Evolutionary conservation across 768 basidiomycete genomes (phyloP).

Genomic region (Boletus rufocinnamomeus): DNA sequence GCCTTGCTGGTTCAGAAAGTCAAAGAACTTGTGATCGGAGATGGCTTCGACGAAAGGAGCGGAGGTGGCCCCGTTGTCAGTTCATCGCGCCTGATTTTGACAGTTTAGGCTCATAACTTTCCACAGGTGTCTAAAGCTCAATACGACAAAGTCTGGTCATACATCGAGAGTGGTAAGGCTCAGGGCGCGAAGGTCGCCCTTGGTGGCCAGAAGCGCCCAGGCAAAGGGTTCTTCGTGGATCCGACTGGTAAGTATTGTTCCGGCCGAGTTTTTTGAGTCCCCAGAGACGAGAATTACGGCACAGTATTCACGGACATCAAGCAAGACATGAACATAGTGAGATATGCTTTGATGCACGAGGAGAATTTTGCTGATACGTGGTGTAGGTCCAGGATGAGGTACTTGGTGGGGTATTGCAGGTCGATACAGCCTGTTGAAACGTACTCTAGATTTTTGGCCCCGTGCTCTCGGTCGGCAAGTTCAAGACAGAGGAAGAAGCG

Average conservation of each 20-base stretch:
- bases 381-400: slow-evolving; percentile 37
- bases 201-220: slow-evolving; percentile 77
- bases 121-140: slow-evolving; percentile 78
- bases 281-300: slow-evolving; percentile 7
- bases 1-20: slow-evolving; percentile 63
- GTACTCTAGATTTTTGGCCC: slow-evolving; percentile 85
- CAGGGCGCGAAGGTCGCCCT: slow-evolving; percentile 78
- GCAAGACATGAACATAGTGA: slow-evolving; percentile 83
- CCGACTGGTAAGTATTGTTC: slow-evolving; percentile 69
- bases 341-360: slow-evolving; percentile 23
- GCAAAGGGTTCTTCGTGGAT: slow-evolving; percentile 86
- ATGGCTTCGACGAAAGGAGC: slow-evolving; percentile 74
- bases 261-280: slow-evolving; percentile 5
- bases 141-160: slow-evolving; percentile 83
- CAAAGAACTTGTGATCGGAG: slow-evolving; percentile 69
- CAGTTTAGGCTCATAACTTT: slow-evolving; percentile 11
- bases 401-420: slow-evolving; percentile 9
- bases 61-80: slow-evolving; percentile 84
- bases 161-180: slow-evolving; percentile 82
- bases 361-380: slow-evolving; percentile 26
- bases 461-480: slow-evolving; percentile 79
- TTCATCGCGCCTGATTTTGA: slow-evolving; percentile 13
- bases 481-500: slow-evolving; percentile 86
- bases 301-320: slow-evolving; percentile 82
- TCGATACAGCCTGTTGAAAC: slow-evolving; percentile 13